Percentiles rank a stretch among this genome's conserved stretches.
Evolutionary conservation across 345 rosid genomes (phyloP).

Genomic region (Combretum micranthum): DNA sequence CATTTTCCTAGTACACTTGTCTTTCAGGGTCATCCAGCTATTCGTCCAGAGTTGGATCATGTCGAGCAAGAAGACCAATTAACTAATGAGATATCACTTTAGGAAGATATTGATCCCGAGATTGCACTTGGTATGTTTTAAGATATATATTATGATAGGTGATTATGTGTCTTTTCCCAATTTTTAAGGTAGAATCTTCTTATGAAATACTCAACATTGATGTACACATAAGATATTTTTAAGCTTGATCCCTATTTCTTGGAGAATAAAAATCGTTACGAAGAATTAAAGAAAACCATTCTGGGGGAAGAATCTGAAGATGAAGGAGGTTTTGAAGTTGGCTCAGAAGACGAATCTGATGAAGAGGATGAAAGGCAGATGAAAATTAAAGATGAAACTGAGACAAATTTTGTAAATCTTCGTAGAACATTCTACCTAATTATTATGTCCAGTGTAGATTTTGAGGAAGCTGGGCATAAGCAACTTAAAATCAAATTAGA

Average conservation of each 20-base stretch:
- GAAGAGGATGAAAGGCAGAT: slow-evolving; percentile 72
- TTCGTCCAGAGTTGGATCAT: slow-evolving; percentile 87
- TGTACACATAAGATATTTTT: slow-evolving; percentile 18
- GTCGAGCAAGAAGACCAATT: slow-evolving; percentile 82
- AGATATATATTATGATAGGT: not conserved
- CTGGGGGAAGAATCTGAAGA: slow-evolving; percentile 81
- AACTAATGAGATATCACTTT: slow-evolving; percentile 81
- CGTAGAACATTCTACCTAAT: slow-evolving; percentile 92
- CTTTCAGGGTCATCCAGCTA: slow-evolving; percentile 84
- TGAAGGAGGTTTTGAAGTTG: slow-evolving; percentile 69
- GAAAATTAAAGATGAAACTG: slow-evolving; percentile 86
- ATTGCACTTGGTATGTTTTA: slow-evolving; percentile 59
- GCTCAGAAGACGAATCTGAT: slow-evolving; percentile 42
- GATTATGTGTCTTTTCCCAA: not conserved
- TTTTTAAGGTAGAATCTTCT: not conserved
- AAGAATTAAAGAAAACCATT: slow-evolving; percentile 78
- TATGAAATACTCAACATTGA: not conserved
- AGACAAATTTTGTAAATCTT: slow-evolving; percentile 90
- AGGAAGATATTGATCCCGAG: slow-evolving; percentile 60
- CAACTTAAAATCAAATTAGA: slow-evolving; percentile 85
- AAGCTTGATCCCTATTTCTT: slow-evolving; percentile 63
- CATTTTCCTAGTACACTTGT: not conserved
- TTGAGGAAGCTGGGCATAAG: slow-evolving; percentile 98
- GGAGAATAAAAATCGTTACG: slow-evolving; percentile 82
- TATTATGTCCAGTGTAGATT: slow-evolving; percentile 97